Percentiles rank a stretch among this genome's conserved stretches.
phyloP scores from a whole-genome alignment of 495 filamentous ascomycete species.

The Neurospora sp. region DNA sequence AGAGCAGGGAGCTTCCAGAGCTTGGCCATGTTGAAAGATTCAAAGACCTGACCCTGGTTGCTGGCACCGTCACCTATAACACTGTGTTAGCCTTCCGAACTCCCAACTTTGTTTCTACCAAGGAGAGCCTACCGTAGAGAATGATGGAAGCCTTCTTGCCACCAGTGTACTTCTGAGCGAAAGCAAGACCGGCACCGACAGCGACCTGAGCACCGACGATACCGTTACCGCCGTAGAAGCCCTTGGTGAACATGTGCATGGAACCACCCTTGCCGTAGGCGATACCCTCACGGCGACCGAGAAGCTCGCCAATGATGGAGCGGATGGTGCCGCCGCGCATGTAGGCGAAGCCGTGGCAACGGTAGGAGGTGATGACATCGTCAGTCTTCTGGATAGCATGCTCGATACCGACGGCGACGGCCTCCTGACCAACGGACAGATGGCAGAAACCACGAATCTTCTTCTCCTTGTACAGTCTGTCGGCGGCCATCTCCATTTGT shows the following conservation, averaged over 20 bases:
- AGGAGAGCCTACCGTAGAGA: constrained; percentile 56
- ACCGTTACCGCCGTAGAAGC: constrained; percentile 97
- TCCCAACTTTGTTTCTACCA: not conserved
- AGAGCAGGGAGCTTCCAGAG: constrained; percentile 92
- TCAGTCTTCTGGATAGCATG: constrained; percentile 85
- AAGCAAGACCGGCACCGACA: constrained; percentile 91
- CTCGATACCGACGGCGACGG: constrained; percentile 93
- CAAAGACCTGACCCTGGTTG: constrained; percentile 99
- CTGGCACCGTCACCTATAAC: constrained; percentile 66
- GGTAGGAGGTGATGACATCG: constrained; percentile 94
- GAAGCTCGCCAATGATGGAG: constrained; percentile 91
- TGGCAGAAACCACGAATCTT: constrained; percentile 99
- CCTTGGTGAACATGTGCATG: constrained; percentile 99
- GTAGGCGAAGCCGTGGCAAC: constrained; percentile 95
- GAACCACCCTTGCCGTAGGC: constrained; percentile 97
- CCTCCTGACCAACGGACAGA: constrained; percentile 94
- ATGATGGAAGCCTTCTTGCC: constrained; percentile 76
- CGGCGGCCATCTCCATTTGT: constrained; percentile 99
- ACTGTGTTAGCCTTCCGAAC: not conserved
- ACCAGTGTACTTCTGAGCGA: constrained; percentile 88
- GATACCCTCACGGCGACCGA: constrained; percentile 91
- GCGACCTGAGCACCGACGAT: constrained; percentile 98
- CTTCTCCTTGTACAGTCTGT: constrained; percentile 98
- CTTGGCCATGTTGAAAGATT: constrained; percentile 99
- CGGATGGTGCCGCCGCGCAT: constrained; percentile 91